These are phyloP conservation scores for Rhodosorus marinus DNA, from an alignment of 23 red algal species.

Conservation along the genomic window DNA sequence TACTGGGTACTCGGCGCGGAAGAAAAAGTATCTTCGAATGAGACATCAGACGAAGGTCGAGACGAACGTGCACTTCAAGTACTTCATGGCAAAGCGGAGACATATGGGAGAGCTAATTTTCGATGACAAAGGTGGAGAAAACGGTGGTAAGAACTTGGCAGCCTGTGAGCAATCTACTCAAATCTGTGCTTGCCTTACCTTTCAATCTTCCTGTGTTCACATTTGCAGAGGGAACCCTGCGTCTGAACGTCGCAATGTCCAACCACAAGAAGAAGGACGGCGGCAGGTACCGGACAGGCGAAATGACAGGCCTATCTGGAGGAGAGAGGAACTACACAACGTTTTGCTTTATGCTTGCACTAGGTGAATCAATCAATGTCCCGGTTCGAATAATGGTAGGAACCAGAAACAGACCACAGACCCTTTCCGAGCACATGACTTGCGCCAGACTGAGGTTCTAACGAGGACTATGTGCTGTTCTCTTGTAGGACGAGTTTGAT, in stretches of 20 bases:
- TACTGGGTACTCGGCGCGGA: slow-evolving; percentile 13
- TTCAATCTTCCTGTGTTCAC: no score
- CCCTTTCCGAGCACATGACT: no score
- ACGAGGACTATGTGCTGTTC: no score
- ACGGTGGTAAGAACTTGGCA: no score
- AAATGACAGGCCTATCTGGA: slow-evolving; percentile 50
- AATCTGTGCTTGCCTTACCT: no score
- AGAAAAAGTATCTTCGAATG: not conserved
- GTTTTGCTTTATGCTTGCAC: slow-evolving; percentile 61
- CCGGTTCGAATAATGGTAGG: slow-evolving; percentile 81
- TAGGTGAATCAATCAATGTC: slow-evolving; percentile 63
- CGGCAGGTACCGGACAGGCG: slow-evolving; percentile 18
- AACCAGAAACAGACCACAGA: no score
- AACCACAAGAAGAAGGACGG: slow-evolving; percentile 56
- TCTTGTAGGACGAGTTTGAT: slow-evolving; percentile 97
- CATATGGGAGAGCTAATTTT: slow-evolving; percentile 53
- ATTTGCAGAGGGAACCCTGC: slow-evolving; percentile 10
- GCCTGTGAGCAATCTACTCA: no score
- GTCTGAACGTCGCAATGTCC: slow-evolving; percentile 32
- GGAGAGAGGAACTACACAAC: slow-evolving; percentile 80
- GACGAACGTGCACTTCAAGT: slow-evolving; percentile 30
- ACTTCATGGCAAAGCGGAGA: slow-evolving; percentile 49
- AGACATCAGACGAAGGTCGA: slow-evolving; percentile 6
- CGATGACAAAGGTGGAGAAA: slow-evolving; percentile 14
- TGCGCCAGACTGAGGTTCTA: no score